Evolutionary conservation across 2,329 filamentous ascomycete genomes (phyloP).

Genomic region (Cladosporium sp.): DNA sequence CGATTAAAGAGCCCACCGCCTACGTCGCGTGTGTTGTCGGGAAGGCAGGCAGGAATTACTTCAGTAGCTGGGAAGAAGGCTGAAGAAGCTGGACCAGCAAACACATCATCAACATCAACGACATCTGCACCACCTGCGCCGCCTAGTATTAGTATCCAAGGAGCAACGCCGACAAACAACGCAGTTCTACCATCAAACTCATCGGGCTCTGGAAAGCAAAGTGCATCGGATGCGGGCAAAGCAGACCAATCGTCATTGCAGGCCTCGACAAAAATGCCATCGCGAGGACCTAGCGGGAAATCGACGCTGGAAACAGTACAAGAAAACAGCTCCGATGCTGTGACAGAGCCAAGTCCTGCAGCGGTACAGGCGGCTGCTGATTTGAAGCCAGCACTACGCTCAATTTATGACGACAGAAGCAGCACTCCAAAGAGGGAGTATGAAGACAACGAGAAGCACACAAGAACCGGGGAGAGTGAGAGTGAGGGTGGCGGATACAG

Average conservation of each 20-base stretch:
- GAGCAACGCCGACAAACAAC: conserved; percentile 42
- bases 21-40: conserved; percentile 51
- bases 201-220: conserved; percentile 1
- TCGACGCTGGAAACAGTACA: conserved; percentile 84
- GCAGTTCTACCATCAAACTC: conserved; percentile 32
- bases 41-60: conserved; percentile 42
- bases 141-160: conserved; percentile 49
- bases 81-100: conserved; percentile 28
- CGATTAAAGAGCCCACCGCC: conserved; percentile 69
- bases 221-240: conserved; percentile 32
- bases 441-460: conserved; percentile 29
- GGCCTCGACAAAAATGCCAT: conserved; percentile 41
- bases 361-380: conserved; percentile 34
- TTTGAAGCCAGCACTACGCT: conserved; percentile 32
- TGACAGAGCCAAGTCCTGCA: conserved; percentile 62
- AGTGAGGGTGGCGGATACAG: conserved; percentile 65
- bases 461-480: conserved; percentile 54
- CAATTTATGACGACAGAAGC: conserved; percentile 29
- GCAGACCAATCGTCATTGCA: conserved; percentile 36
- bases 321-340: conserved; percentile 34
- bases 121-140: conserved; percentile 33
- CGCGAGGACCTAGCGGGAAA: conserved; percentile 39
- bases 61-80: conserved; percentile 35
- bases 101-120: not conserved
- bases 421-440: conserved; percentile 51